These are phyloP conservation scores for Aspergillus chevalieri DNA, from an alignment of 2,329 filamentous ascomycete species.

Conservation along the genomic window DNA sequence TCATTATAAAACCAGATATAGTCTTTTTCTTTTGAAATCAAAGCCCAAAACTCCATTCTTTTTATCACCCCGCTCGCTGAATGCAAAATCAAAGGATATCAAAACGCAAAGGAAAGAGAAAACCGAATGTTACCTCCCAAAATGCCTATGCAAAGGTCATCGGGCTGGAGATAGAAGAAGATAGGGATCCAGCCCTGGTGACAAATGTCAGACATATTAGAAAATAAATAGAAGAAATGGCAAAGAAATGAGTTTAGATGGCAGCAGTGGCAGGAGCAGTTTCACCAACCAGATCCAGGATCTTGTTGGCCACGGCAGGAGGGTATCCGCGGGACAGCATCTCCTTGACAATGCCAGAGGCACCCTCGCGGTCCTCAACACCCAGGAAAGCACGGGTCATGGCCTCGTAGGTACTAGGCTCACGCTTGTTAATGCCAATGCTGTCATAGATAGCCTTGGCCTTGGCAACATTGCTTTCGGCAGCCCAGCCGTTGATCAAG, in stretches of 20 bases:
- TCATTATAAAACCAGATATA: background rate
- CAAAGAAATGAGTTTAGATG: conserved; percentile 14
- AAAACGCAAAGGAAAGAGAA: conserved; percentile 4
- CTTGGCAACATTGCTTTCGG: conserved; percentile 71
- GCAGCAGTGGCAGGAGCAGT: conserved; percentile 17
- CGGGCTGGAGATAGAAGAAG: conserved; percentile 21
- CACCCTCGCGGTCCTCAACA: conserved; percentile 69
- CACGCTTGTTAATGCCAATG: conserved; percentile 71
- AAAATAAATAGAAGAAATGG: conserved; percentile 9
- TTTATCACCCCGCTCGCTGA: conserved; percentile 11
- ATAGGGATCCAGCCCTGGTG: conserved; percentile 31
- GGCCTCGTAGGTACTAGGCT: conserved; percentile 96
- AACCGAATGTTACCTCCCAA: conserved; percentile 19
- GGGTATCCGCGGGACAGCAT: conserved; percentile 90
- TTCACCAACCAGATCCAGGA: conserved; percentile 73
- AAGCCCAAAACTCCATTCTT: conserved; percentile 12
- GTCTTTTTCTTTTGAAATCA: conserved; percentile 2
- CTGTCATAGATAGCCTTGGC: conserved; percentile 71
- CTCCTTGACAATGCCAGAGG: conserved; percentile 75
- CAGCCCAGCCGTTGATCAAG: conserved; percentile 92
- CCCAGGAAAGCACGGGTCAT: conserved; percentile 93
- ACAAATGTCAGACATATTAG: conserved; percentile 15
- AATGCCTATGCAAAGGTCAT: conserved; percentile 16
- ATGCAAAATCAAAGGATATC: conserved; percentile 13
- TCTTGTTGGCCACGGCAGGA: conserved; percentile 84